Conservation (phyloP, 2,329 filamentous ascomycete genomes). For the Aspergillus aculeatinus region DNA sequence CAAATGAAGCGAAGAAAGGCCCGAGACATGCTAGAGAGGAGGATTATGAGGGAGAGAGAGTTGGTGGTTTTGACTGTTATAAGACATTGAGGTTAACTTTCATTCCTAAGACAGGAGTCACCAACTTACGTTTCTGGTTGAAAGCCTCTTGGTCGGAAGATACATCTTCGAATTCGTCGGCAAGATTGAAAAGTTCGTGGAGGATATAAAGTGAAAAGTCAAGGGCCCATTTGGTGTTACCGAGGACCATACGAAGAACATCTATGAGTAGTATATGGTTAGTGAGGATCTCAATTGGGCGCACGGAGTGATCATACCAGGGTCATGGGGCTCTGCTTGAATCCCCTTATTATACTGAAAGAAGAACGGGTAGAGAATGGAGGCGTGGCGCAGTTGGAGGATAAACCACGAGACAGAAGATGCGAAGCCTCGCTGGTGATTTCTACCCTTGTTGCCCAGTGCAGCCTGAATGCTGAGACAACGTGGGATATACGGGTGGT, state of each 20-base stretch:
- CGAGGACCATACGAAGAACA: slow-evolving; percentile 68
- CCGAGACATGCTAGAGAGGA: slow-evolving; percentile 73
- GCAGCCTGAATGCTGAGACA: slow-evolving; percentile 77
- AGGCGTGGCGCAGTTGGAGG: slow-evolving; percentile 70
- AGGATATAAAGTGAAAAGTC: slow-evolving; percentile 61
- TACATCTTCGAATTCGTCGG: slow-evolving; percentile 38
- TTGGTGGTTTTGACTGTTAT: slow-evolving; percentile 35
- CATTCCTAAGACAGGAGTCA: background rate
- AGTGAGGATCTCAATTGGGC: background rate
- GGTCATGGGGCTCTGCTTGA: slow-evolving; percentile 53
- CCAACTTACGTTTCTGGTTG: slow-evolving; percentile 35
- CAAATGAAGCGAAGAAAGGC: slow-evolving; percentile 69
- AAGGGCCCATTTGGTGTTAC: slow-evolving; percentile 75
- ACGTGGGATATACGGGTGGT: slow-evolving; percentile 70
- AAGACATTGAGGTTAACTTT: slow-evolving; percentile 5
- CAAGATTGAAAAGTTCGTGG: slow-evolving; percentile 52
- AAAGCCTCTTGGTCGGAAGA: slow-evolving; percentile 37
- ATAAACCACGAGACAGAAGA: slow-evolving; percentile 74
- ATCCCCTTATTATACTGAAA: slow-evolving; percentile 63
- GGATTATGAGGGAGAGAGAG: slow-evolving; percentile 51
- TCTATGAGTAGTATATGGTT: slow-evolving; percentile 48
- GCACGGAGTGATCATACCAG: slow-evolving; percentile 44
- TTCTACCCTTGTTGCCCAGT: slow-evolving; percentile 69
- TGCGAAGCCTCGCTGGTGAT: slow-evolving; percentile 60
- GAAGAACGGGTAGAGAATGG: slow-evolving; percentile 62